Conservation (phyloP, 306 rosid species). For the Chamaecrista fasciculata region DNA sequence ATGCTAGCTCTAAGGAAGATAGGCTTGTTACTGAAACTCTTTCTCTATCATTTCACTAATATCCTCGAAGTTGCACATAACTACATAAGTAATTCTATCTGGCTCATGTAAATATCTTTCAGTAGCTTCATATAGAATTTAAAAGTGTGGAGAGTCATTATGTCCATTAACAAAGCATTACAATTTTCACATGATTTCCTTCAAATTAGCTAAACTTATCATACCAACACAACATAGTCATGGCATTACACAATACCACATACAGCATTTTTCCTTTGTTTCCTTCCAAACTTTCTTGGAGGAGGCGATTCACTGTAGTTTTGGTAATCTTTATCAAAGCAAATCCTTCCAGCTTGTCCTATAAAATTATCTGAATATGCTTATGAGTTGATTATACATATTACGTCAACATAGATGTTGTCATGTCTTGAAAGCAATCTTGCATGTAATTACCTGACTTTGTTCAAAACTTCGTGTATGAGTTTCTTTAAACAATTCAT, state of each 20-base stretch:
- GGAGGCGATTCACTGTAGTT: not conserved
- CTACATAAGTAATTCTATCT: not conserved
- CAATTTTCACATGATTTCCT: not conserved
- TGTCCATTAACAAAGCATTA: slow-evolving; percentile 1
- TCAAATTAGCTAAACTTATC: slow-evolving; percentile 13
- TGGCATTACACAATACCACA: not conserved
- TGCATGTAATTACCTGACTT: slow-evolving; percentile 44
- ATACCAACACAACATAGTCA: not conserved
- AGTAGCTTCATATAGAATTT: slow-evolving; percentile 1
- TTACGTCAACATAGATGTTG: not conserved
- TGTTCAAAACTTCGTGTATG: slow-evolving; percentile 52
- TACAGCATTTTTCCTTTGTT: not conserved
- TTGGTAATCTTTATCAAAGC: not conserved
- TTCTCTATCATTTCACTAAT: not conserved
- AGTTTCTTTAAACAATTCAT: slow-evolving; percentile 46
- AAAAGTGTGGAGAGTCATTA: not conserved
- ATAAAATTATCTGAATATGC: not conserved
- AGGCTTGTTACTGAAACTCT: not conserved
- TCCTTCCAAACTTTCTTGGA: not conserved
- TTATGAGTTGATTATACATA: not conserved
- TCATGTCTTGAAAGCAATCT: slow-evolving; percentile 12
- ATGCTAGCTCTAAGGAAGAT: not conserved
- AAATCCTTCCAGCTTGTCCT: not conserved
- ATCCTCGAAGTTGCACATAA: not conserved
- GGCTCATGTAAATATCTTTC: not conserved